phyloP scores from a whole-genome alignment of 805 yeast genomes.

The Diddensiella santjacobensis region DNA sequence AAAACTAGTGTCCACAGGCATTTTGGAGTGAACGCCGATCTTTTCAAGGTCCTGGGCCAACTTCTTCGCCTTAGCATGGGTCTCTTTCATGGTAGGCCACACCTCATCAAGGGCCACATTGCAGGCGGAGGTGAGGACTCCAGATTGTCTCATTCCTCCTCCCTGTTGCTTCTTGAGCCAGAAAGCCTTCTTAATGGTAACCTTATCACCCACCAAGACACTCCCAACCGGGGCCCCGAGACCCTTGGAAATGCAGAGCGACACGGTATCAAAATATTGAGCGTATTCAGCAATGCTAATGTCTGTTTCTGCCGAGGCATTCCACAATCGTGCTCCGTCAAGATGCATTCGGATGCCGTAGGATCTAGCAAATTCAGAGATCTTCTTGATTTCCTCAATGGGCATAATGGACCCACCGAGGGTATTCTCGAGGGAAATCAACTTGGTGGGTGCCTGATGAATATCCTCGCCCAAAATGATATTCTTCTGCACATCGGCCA shows the following conservation, averaged over 20 bases:
- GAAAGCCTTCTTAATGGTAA: conserved; percentile 63
- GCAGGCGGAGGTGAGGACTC: conserved; percentile 79
- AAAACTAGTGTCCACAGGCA: conserved; percentile 83
- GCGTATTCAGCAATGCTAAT: conserved; percentile 68
- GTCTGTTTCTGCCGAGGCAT: conserved; percentile 75
- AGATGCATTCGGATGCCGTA: conserved; percentile 65
- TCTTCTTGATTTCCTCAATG: conserved; percentile 66
- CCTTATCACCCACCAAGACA: conserved; percentile 64
- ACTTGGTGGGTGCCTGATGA: conserved; percentile 83
- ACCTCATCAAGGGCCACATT: conserved; percentile 70
- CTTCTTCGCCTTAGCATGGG: conserved; percentile 51
- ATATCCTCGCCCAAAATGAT: conserved; percentile 75
- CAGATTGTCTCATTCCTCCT: conserved; percentile 90
- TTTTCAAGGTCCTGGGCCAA: conserved; percentile 36
- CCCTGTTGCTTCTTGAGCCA: conserved; percentile 91
- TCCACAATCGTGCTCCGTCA: conserved; percentile 96
- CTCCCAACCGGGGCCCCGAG: conserved; percentile 94
- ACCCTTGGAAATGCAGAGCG: conserved; percentile 83
- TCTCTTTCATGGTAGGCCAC: conserved; percentile 49
- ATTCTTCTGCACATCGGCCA: conserved; percentile 69
- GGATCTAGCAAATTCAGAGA: conserved; percentile 63
- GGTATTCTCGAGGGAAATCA: conserved; percentile 85
- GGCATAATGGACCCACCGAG: conserved; percentile 81
- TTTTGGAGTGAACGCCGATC: conserved; percentile 54
- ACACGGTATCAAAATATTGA: conserved; percentile 77